Evolutionary conservation across 805 yeast genomes (phyloP), one percentile per base, ranked within the genome.

Genomic region (Hanseniaspora taiwanica): DNA sequence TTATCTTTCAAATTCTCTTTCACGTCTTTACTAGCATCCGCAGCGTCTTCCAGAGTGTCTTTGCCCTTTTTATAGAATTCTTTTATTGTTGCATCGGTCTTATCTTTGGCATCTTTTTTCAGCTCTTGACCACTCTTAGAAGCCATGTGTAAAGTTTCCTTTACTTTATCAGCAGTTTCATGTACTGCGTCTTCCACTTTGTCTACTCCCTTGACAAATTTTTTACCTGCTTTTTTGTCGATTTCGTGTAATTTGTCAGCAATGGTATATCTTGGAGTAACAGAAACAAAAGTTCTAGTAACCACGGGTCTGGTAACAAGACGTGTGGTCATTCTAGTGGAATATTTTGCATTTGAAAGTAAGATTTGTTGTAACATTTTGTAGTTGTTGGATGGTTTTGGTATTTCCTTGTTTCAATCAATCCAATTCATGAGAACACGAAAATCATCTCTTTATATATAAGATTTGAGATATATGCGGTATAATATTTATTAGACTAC

Each of bases 161-260:
- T 36, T 13, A 43, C 45, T 23, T 44, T 39, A 19, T 41, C 34
- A 13, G 36, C 35, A n/a, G 37, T 32, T 4, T 42, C 38, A 14
- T 44, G 36, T 13, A 46, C 39, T 13, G 39, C 44, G 20, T 46
- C 48, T n/a, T 44, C 44, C 3, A 42, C 44, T 21, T 39, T 39
- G 16, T 43, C 37, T 36, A 43, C 35, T 3, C 43, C 46, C 32
- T 51, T 53, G 18, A 53, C 50, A 17, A 54, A 49, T 2, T 48
- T 52, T 16, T 48, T 40, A 9, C 53, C 57, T 2, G 50, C 44
- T 38, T 50, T 53, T 38, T 48, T 48, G 40, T 53, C 50, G 27
- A 53, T 36, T 34, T 49, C 49, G 16, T 50, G 44, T 37, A 53
- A 34, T 6, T 43, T 50, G 35, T 51, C 49, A 20, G 45, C 48